A percentile compares a stretch with the other conserved stretches of the same genome.
These are phyloP conservation scores for Pseudogymnoascus destructans DNA, from an alignment of 2,329 filamentous ascomycete genomes.

Conservation along the genomic window DNA sequence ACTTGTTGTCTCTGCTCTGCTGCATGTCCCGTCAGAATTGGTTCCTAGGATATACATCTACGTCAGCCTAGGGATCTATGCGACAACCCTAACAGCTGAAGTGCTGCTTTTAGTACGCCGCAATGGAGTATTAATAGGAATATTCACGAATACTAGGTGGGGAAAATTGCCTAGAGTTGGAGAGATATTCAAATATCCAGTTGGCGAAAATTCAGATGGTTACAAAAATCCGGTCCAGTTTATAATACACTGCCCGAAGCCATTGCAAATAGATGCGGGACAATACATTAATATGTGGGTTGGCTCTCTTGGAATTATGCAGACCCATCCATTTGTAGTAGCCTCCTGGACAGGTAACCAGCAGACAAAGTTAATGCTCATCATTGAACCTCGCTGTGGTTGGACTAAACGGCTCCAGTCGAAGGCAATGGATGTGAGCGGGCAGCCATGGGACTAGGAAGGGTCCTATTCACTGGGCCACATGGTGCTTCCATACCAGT, in stretches of 20 bases:
- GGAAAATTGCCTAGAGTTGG: slow-evolving; percentile 9
- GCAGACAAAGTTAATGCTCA: slow-evolving; percentile 20
- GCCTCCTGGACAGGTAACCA: slow-evolving; percentile 18
- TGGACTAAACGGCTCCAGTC: slow-evolving; percentile 13
- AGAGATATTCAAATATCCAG: background rate
- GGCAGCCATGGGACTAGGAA: slow-evolving; percentile 8
- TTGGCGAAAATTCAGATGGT: background rate
- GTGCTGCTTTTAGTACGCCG: background rate
- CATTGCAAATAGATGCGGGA: background rate
- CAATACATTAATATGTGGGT: slow-evolving; percentile 14
- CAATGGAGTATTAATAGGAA: slow-evolving; percentile 11
- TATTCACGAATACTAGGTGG: slow-evolving; percentile 15
- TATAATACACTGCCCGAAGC: slow-evolving; percentile 8
- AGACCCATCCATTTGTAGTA: slow-evolving; percentile 24
- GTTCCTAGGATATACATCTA: slow-evolving; percentile 19
- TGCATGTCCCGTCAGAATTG: background rate
- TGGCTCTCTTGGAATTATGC: slow-evolving; percentile 14
- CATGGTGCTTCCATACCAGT: slow-evolving; percentile 11
- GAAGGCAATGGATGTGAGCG: background rate
- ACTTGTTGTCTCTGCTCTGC: slow-evolving; percentile 1
- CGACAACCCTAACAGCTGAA: background rate
- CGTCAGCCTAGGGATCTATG: slow-evolving; percentile 10
- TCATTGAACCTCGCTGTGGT: slow-evolving; percentile 12
- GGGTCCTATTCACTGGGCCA: slow-evolving; percentile 14
- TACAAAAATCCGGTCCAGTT: background rate